A percentile compares a stretch with the other conserved stretches of the same genome.
Evolutionary conservation across 352 stramenopile genomes (phyloP).

Genomic region (Peronospora farinosa): DNA sequence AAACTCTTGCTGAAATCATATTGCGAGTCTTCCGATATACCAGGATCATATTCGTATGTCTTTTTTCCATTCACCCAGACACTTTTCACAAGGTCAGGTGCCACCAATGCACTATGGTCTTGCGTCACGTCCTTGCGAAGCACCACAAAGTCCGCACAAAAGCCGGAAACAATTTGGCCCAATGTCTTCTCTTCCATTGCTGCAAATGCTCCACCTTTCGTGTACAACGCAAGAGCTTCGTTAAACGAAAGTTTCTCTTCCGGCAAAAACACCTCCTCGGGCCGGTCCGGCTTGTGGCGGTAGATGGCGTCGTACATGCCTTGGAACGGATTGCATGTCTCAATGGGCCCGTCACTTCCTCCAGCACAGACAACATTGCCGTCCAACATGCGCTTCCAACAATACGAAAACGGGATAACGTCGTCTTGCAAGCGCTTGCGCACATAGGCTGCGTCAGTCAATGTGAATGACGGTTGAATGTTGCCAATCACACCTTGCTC

Average conservation of each 20-base stretch:
- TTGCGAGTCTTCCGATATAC: neutral
- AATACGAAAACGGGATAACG: conserved; percentile 67
- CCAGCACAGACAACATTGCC: conserved; percentile 70
- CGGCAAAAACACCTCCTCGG: conserved; percentile 51
- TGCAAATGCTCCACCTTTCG: conserved; percentile 60
- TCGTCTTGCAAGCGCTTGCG: conserved; percentile 60
- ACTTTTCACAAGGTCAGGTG: conserved; percentile 44
- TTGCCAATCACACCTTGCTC: conserved; percentile 77
- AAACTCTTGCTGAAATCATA: conserved; percentile 53
- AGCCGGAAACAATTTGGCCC: conserved; percentile 48
- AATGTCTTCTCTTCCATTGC: conserved; percentile 51
- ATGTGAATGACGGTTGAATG: conserved; percentile 85
- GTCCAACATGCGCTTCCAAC: conserved; percentile 80
- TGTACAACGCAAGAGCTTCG: conserved; percentile 79
- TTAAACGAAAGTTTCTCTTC: conserved; percentile 64
- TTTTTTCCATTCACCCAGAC: conserved; percentile 61
- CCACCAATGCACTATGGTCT: conserved; percentile 37
- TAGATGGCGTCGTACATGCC: conserved; percentile 87
- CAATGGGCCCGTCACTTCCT: conserved; percentile 79
- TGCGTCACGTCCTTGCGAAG: conserved; percentile 48
- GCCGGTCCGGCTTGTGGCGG: conserved; percentile 44
- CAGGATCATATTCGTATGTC: conserved; percentile 42
- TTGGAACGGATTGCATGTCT: conserved; percentile 83
- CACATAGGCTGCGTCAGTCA: conserved; percentile 80
- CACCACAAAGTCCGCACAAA: conserved; percentile 68